Evolutionary conservation across 305 asterid species (phyloP).

Genomic region (Fraxinus platypoda): DNA sequence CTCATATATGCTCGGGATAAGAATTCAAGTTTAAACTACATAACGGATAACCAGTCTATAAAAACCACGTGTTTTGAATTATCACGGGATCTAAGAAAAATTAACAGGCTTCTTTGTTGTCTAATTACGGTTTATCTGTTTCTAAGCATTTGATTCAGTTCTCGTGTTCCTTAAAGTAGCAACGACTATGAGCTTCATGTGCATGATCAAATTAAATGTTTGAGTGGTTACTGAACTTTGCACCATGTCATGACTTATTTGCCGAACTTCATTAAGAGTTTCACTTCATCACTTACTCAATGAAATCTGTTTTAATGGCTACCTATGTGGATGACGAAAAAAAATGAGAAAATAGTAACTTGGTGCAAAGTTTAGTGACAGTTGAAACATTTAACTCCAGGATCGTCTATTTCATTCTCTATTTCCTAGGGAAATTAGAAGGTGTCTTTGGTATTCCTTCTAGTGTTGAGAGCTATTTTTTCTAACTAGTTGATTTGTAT

Average conservation of each 20-base stretch:
- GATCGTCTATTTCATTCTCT: constrained; percentile 30
- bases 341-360: too few species aligned
- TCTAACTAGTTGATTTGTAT: neutral
- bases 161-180: neutral
- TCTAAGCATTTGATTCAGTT: constrained; percentile 19
- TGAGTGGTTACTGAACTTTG: too few species aligned
- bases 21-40: neutral
- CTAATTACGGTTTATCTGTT: neutral
- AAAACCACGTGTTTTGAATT: too few species aligned
- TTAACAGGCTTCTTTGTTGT: neutral
- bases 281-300: too few species aligned
- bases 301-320: too few species aligned
- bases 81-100: neutral
- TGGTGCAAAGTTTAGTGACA: too few species aligned
- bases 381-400: too few species aligned
- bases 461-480: neutral
- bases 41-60: neutral
- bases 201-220: too few species aligned
- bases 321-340: too few species aligned
- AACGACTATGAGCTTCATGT: neutral
- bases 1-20: neutral
- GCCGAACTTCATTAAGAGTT: too few species aligned
- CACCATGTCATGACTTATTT: too few species aligned
- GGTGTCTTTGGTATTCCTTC: neutral
- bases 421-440: neutral